These are phyloP conservation scores for Penicillium silybi DNA, from an alignment of 495 filamentous ascomycete genomes.

Conservation along the genomic window DNA sequence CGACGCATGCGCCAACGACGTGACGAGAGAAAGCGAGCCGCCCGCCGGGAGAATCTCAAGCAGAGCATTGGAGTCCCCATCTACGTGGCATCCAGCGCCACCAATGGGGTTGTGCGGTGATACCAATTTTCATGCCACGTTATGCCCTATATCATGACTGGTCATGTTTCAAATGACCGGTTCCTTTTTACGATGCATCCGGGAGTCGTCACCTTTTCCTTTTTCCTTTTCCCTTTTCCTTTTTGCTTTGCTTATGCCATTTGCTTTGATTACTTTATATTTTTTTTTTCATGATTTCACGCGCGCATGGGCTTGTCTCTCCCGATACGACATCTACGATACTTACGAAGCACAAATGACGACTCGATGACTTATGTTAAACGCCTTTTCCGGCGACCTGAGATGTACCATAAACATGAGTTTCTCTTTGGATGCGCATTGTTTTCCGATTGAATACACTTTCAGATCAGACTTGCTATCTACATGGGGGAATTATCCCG, in stretches of 20 bases:
- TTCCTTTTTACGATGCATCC: conserved; percentile 19
- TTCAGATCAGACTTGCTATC: neutral
- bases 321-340: conserved; percentile 25
- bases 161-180: conserved; percentile 20
- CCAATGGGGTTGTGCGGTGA: conserved; percentile 11
- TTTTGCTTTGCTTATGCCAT: neutral
- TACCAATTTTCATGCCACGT: conserved; percentile 9
- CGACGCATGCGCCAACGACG: conserved; percentile 57
- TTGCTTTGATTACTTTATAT: neutral
- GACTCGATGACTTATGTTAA: conserved; percentile 19
- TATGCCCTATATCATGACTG: conserved; percentile 7
- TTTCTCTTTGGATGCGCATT: neutral
- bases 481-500: neutral
- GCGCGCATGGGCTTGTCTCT: neutral
- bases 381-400: conserved; percentile 1
- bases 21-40: conserved; percentile 54
- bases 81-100: conserved; percentile 31
- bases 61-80: conserved; percentile 56
- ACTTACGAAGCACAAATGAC: conserved; percentile 20
- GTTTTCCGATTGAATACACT: neutral
- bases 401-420: conserved; percentile 23
- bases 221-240: neutral
- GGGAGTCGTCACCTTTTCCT: neutral
- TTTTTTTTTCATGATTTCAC: conserved; percentile 1
- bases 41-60: conserved; percentile 60